These are phyloP conservation scores for Knufia petricola DNA, from an alignment of 2,329 filamentous ascomycete genomes.

Conservation along the genomic window DNA sequence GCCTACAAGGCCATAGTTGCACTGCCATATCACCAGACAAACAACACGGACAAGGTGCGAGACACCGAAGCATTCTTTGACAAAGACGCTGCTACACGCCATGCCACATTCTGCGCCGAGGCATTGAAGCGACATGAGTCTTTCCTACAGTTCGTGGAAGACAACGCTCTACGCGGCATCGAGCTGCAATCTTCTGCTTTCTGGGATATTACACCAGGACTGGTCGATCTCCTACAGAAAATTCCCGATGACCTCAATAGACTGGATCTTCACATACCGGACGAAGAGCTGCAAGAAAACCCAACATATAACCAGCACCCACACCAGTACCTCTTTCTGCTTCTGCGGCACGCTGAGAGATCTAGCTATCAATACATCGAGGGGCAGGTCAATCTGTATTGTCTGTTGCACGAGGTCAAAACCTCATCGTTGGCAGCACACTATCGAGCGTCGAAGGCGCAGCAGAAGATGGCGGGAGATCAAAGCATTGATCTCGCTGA, in stretches of 20 bases:
- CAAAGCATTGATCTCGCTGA: conserved; percentile 31
- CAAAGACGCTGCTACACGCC: conserved; percentile 64
- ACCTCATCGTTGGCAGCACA: conserved; percentile 64
- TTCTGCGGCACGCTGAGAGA: conserved; percentile 80
- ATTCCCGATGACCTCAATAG: conserved; percentile 42
- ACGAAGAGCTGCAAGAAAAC: conserved; percentile 74
- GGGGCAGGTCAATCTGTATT: conserved; percentile 81
- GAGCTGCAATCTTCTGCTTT: conserved; percentile 88
- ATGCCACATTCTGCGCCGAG: conserved; percentile 60
- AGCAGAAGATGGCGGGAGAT: conserved; percentile 43
- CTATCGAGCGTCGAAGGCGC: conserved; percentile 56
- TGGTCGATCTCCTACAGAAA: conserved; percentile 68
- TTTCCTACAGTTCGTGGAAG: conserved; percentile 69
- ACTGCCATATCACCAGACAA: conserved; percentile 63
- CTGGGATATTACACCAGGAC: conserved; percentile 89
- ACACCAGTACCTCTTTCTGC: conserved; percentile 77
- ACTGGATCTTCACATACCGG: conserved; percentile 59
- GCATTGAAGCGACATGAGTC: conserved; percentile 63
- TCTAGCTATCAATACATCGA: conserved; percentile 96
- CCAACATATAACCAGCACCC: conserved; percentile 71
- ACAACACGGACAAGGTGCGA: conserved; percentile 67
- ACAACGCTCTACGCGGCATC: conserved; percentile 77
- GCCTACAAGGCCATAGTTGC: conserved; percentile 78
- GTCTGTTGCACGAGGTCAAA: conserved; percentile 81
- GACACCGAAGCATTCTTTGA: conserved; percentile 75